Evolutionary conservation across 306 rosid genomes (phyloP).

Genomic region (Dalbergia oliveri): DNA sequence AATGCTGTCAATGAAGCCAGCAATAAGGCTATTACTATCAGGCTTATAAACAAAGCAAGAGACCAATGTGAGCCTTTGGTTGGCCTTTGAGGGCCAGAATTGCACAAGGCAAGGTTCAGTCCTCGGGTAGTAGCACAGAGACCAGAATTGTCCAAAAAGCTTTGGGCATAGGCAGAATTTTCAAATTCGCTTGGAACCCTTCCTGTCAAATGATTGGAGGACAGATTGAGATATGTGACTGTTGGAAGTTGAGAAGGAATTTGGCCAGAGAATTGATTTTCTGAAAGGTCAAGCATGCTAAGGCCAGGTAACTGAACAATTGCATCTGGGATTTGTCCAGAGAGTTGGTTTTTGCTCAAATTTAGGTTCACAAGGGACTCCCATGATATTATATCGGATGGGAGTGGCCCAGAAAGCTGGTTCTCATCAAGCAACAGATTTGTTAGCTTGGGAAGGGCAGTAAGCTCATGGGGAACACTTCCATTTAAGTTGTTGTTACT

Average conservation of each 20-base stretch:
- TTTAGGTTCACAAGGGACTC: slow-evolving; percentile 43
- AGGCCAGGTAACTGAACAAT: slow-evolving; percentile 52
- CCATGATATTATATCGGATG: slow-evolving; percentile 51
- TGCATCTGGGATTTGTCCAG: slow-evolving; percentile 54
- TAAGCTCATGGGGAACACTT: slow-evolving; percentile 57
- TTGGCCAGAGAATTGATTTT: slow-evolving; percentile 61
- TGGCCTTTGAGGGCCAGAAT: slow-evolving; percentile 22
- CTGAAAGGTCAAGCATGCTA: slow-evolving; percentile 57
- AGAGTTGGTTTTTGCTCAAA: slow-evolving; percentile 51
- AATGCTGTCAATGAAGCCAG: slow-evolving; percentile 20
- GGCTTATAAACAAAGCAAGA: slow-evolving; percentile 56
- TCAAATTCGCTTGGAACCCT: slow-evolving; percentile 51
- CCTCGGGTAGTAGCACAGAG: slow-evolving; percentile 52
- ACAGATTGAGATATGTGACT: slow-evolving; percentile 30
- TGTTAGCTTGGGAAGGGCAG: slow-evolving; percentile 42
- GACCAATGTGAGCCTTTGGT: slow-evolving; percentile 46
- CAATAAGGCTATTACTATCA: slow-evolving; percentile 14
- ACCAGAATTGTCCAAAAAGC: slow-evolving; percentile 66
- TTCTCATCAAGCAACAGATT: slow-evolving; percentile 56
- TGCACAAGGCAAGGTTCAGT: slow-evolving; percentile 47
- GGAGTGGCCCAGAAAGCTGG: slow-evolving; percentile 52
- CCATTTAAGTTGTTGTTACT: slow-evolving; percentile 59
- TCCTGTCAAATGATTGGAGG: slow-evolving; percentile 56
- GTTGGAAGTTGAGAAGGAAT: slow-evolving; percentile 40
- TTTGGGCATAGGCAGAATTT: slow-evolving; percentile 37